Evolutionary conservation across 371 early-diverging fungal species (phyloP).

Genomic region (Rhizopus sp.): DNA sequence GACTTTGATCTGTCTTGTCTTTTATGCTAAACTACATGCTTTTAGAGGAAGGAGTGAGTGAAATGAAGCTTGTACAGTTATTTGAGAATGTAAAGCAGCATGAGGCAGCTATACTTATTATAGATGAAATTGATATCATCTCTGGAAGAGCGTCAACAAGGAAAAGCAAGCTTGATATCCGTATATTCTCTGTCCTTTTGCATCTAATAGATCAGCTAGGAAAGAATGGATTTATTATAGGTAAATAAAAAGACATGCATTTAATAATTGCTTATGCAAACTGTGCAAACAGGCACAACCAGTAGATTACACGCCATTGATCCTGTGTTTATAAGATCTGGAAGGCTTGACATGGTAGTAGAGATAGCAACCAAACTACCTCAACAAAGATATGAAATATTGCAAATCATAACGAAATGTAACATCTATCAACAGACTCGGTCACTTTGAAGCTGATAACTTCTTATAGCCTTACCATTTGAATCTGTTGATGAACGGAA

Average conservation of each 20-base stretch:
- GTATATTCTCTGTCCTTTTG: conserved; percentile 28
- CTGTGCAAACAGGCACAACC: conserved; percentile 43
- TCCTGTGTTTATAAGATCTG: conserved; percentile 55
- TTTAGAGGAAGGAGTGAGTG: conserved; percentile 64
- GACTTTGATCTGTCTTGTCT: not conserved
- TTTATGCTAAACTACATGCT: not conserved
- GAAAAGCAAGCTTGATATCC: conserved; percentile 38
- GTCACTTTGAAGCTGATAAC: no score
- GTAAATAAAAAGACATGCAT: conserved; percentile 28
- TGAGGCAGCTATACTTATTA: conserved; percentile 45
- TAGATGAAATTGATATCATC: conserved; percentile 69
- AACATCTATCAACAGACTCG: conserved; percentile 8
- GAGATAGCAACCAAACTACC: conserved; percentile 52
- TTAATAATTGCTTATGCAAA: not conserved
- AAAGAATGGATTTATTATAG: conserved; percentile 49
- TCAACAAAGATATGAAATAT: conserved; percentile 44
- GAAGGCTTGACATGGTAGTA: conserved; percentile 55
- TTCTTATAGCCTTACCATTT: conserved; percentile 54
- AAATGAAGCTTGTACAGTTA: conserved; percentile 41
- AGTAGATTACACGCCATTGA: conserved; percentile 62
- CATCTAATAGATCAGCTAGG: conserved; percentile 50
- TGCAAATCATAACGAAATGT: conserved; percentile 55
- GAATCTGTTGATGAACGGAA: conserved; percentile 42
- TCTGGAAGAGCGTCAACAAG: conserved; percentile 43
- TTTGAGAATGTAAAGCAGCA: conserved; percentile 37